Conservation (phyloP, 2,329 filamentous ascomycete species). For the Hypoxylon sp. region DNA sequence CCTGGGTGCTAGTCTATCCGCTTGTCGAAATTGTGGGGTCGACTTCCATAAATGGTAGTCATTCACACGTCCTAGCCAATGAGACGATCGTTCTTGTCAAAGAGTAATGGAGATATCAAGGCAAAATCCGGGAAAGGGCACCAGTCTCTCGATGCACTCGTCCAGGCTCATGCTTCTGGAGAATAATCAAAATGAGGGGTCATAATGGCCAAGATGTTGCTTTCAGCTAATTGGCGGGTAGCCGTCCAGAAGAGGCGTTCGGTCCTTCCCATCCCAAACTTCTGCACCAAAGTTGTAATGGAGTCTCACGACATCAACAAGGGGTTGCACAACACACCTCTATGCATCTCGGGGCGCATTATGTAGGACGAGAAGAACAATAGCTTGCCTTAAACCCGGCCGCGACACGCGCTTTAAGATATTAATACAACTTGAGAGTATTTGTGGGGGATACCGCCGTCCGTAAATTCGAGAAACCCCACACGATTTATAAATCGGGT, state of each 20-base stretch:
- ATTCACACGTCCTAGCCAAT: not conserved
- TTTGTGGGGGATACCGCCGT: not conserved
- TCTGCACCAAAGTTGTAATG: not conserved
- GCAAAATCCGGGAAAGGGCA: no score
- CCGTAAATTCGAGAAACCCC: constrained; percentile 1
- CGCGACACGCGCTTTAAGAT: not conserved
- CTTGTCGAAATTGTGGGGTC: not conserved
- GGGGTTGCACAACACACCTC: no score
- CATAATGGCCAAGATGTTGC: not conserved
- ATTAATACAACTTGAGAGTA: not conserved
- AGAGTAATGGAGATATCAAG: no score
- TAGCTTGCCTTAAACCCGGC: not conserved
- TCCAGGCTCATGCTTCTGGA: no score
- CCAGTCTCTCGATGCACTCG: no score
- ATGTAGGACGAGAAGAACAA: not conserved
- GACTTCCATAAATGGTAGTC: constrained; percentile 15
- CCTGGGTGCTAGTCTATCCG: not conserved
- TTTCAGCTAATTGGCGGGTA: not conserved
- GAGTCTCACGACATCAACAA: not conserved
- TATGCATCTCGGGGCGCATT: no score
- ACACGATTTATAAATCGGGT: constrained; percentile 1
- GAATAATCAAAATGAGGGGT: no score
- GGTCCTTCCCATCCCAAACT: not conserved
- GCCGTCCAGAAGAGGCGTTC: not conserved
- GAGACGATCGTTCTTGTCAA: not conserved